Evolutionary conservation across 164 flowering plant genomes (phyloP).

Genomic region (Taxillus chinensis): DNA sequence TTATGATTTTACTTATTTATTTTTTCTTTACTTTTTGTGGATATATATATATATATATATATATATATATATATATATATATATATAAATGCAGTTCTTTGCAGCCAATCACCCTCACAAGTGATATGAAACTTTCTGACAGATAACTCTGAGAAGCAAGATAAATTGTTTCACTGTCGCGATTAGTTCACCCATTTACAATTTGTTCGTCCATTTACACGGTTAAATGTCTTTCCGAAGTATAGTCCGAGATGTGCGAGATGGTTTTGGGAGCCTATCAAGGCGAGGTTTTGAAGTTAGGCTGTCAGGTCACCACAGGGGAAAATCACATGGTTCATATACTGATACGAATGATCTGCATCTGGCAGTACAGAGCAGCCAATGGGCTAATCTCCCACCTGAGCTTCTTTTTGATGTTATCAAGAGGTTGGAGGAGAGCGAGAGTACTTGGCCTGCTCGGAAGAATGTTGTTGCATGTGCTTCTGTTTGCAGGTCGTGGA

Average conservation of each 20-base stretch:
- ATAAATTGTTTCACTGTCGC: neutral
- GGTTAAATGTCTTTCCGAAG: slow-evolving; percentile 29
- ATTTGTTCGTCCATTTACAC: neutral
- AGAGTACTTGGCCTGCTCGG: slow-evolving; percentile 30
- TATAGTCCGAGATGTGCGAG: slow-evolving; percentile 28
- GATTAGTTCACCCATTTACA: neutral
- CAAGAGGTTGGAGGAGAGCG: slow-evolving; percentile 30
- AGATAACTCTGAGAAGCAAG: neutral
- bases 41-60: neutral
- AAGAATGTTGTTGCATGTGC: slow-evolving; percentile 35
- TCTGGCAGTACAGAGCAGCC: slow-evolving; percentile 17
- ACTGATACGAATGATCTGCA: slow-evolving; percentile 20
- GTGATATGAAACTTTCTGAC: neutral
- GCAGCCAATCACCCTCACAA: neutral
- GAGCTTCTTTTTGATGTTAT: slow-evolving; percentile 28
- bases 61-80: neutral
- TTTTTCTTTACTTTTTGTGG: neutral
- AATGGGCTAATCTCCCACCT: slow-evolving; percentile 31
- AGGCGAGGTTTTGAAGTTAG: slow-evolving; percentile 26
- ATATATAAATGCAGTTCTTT: neutral
- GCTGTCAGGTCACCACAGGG: slow-evolving; percentile 17
- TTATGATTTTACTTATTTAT: too few relatives aligned
- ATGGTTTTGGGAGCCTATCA: slow-evolving; percentile 31
- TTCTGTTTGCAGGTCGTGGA: slow-evolving; percentile 33
- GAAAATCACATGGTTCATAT: slow-evolving; percentile 23